phyloP scores from a whole-genome alignment of 306 rosid species.

The Vachellia collinsii region DNA sequence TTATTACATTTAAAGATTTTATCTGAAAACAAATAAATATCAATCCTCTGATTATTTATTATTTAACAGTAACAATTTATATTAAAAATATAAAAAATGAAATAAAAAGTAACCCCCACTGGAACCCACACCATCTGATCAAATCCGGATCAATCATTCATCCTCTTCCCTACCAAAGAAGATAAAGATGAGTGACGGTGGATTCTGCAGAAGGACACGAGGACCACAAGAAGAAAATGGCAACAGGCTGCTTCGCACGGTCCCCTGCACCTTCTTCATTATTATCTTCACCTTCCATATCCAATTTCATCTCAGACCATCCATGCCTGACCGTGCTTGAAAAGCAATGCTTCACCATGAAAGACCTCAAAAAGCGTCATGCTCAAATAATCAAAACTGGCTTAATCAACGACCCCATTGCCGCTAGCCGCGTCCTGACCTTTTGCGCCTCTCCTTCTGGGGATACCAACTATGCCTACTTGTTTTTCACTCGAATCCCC shows the following conservation, averaged over 20 bases:
- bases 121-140: neutral
- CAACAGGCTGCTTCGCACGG: constrained; percentile 42
- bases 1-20: no score
- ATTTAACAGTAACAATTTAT: neutral
- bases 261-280: constrained; percentile 37
- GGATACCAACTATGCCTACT: constrained; percentile 70
- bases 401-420: constrained; percentile 50
- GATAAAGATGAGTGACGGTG: neutral
- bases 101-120: neutral
- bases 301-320: constrained; percentile 67
- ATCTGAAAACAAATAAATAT: no score
- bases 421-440: constrained; percentile 67
- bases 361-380: constrained; percentile 64
- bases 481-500: constrained; percentile 54
- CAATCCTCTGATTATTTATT: no score
- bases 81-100: neutral
- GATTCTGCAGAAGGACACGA: neutral
- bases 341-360: constrained; percentile 72
- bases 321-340: constrained; percentile 74
- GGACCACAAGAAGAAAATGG: constrained; percentile 24
- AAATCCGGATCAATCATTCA: neutral
- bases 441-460: constrained; percentile 70
- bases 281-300: constrained; percentile 51
- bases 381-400: constrained; percentile 77
- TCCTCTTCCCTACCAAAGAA: neutral